A percentile compares a stretch with the other conserved stretches of the same genome.
These are phyloP conservation scores for Drechslerella dactyloides DNA, from an alignment of 2,329 filamentous ascomycete genomes.

Conservation along the genomic window DNA sequence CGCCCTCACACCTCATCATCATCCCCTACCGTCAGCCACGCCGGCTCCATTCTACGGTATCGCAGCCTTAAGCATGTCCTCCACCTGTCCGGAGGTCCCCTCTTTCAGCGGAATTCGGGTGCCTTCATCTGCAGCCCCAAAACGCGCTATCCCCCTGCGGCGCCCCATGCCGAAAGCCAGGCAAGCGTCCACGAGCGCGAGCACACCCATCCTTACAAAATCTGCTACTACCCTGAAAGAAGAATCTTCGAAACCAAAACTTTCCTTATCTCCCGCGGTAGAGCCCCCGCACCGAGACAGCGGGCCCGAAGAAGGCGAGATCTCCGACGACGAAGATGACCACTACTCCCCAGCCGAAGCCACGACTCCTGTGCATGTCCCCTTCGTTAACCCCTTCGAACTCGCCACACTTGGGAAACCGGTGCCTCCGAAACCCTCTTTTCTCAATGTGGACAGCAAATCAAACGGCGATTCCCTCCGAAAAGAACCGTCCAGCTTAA, in stretches of 20 bases:
- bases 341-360: constrained; percentile 45
- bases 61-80: constrained; percentile 19
- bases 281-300: constrained; percentile 17
- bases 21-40: not conserved
- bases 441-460: constrained; percentile 10
- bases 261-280: constrained; percentile 16
- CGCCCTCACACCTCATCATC: constrained; percentile 7
- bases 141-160: constrained; percentile 41
- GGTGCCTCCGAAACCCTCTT: constrained; percentile 1
- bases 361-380: constrained; percentile 28
- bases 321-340: constrained; percentile 46
- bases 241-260: constrained; percentile 22
- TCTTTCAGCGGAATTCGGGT: constrained; percentile 36
- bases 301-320: constrained; percentile 47
- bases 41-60: not conserved
- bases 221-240: constrained; percentile 18
- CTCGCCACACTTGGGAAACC: not conserved
- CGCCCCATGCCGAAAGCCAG: constrained; percentile 41
- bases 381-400: constrained; percentile 17
- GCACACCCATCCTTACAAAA: constrained; percentile 13
- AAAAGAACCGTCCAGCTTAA: constrained; percentile 13
- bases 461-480: constrained; percentile 3
- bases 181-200: constrained; percentile 27
- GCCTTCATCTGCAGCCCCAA: constrained; percentile 21
- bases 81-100: constrained; percentile 39